Base-by-base conservation (phyloP, 1,284 basidiomycete genomes). In the Microbotryum violaceum region DNA sequence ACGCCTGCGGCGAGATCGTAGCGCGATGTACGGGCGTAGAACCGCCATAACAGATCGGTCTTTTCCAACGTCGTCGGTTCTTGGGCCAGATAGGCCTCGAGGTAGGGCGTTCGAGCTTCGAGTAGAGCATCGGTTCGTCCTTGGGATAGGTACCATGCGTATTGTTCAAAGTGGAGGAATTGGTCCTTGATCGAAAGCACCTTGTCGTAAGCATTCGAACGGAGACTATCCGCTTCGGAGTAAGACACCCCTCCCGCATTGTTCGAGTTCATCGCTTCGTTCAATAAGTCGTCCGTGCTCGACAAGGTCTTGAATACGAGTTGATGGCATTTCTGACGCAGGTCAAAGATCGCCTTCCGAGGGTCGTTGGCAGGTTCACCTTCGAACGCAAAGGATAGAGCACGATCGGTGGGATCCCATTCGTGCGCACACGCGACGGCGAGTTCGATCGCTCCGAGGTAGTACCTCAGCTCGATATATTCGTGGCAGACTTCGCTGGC, bases 41-140 rank as follows among this genome's bases (percentile, higher is more conserved):
- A 94, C 73, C 97, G 91, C 94, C 96, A 98, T 5, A 98, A 78
- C 7, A 98, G 76, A 72, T 98, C 90, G 70, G 85, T 87, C 73
- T 94, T 89, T 68, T 88, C 81, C 12, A 87, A 83, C 1, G 85
- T 86, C 2, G 82, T 77, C n/a, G 91, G 91, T 62, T 89, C 87
- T 62, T 88, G 82, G 66, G 82, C 81, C 33, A 98, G 83, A 76
- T 94, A 92, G 16, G 83, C 82, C 77, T 97, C 94, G 54, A 99
- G 80, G 75, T 85, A 92, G 14, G 83, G 80, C 4, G 89, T 90
- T 51, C 85, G 82, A 78, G 89, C 91, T 80, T 92, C 89, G 31
- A 98, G 80, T 25, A 99, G 79, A 74, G 93, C 87, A 73, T 97
- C 91, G 20, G 89, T 87, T 68, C 90, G 80, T 10, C 85, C 83